Conservation (phyloP, 2,329 filamentous ascomycete genomes). For the Colletotrichum cereale region DNA sequence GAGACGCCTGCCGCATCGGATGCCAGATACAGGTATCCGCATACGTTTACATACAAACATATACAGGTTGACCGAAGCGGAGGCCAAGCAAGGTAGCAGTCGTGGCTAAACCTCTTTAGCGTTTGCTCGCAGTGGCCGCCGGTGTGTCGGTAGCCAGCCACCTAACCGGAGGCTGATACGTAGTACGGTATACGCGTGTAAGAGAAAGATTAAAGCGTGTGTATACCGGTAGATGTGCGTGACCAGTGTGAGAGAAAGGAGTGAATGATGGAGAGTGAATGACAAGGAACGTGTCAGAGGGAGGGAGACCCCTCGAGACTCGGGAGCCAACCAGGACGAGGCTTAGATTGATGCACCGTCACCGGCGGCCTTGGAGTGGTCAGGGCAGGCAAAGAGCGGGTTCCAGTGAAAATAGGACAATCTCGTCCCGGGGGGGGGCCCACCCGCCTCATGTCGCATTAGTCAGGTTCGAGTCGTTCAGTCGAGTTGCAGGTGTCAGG, state of each 20-base stretch:
- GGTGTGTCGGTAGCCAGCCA: conserved; percentile 5
- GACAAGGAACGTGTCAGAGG: conserved; percentile 32
- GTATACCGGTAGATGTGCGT: neutral
- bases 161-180: conserved; percentile 2
- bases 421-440: neutral
- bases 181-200: neutral
- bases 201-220: neutral
- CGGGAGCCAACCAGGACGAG: conserved; percentile 29
- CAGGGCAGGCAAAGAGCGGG: conserved; percentile 38
- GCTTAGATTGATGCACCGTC: conserved; percentile 7
- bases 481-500: conserved; percentile 20
- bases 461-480: conserved; percentile 26
- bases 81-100: neutral
- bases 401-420: neutral
- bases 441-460: conserved; percentile 3
- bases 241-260: neutral
- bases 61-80: neutral
- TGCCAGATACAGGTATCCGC: neutral
- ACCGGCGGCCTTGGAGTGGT: conserved; percentile 16
- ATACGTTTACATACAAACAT: no score
- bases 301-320: conserved; percentile 12
- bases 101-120: conserved; percentile 22
- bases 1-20: neutral
- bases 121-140: neutral
- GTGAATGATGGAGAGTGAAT: neutral